Evolutionary conservation across 352 stramenopile species (phyloP), one percentile per base, ranked within the genome.

Genomic region (Phytophthora litchii): DNA sequence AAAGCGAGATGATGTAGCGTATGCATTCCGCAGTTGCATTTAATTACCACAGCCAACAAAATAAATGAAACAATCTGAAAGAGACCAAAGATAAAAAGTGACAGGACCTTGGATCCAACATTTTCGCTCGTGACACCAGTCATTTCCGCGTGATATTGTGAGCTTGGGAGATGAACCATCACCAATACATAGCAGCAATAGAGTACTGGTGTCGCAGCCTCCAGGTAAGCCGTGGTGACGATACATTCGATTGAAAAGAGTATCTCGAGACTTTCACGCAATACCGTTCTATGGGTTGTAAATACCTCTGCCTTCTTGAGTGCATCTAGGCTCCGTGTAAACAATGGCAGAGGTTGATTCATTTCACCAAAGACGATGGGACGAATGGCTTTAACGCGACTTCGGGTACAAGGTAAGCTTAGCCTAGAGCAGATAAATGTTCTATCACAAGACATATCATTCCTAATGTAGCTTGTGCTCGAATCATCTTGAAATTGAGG

Each of bases 181-280:
- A 58, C 37, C 2, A 62, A 17, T 16, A 62, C 43, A 4, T 37
- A 66, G 14, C 36, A 60, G 2, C 21, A 54, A 44, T 74, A 76
- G 16, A 74, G 54, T 3, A 70, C 16, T 4, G 67, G 60, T 31
- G 70, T 67, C n/a, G 67, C 51, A 29, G 60, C 60, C 25, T 80
- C 67, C 37, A 66, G 37, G 43, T 72, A 80, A 38, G 72, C 63
- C 16, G 64, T 46, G 8, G 70, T 46, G 3, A 65, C 53, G 27
- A 70, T 37, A 55, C 65, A 80, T 44, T 76, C 67, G n/a, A 55
- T 59, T 8, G 62, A 57, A 45, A 67, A 77, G 2, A 62, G 27
- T 0, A 54, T 27, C 29, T 70, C 34, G 12, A 63, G 29, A 2
- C 19, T 14, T 45, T 63, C 54, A 16, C 25, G 14, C 12, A 63